Conservation (phyloP, 106 monocot species). For the Dendrobium catenatum region DNA sequence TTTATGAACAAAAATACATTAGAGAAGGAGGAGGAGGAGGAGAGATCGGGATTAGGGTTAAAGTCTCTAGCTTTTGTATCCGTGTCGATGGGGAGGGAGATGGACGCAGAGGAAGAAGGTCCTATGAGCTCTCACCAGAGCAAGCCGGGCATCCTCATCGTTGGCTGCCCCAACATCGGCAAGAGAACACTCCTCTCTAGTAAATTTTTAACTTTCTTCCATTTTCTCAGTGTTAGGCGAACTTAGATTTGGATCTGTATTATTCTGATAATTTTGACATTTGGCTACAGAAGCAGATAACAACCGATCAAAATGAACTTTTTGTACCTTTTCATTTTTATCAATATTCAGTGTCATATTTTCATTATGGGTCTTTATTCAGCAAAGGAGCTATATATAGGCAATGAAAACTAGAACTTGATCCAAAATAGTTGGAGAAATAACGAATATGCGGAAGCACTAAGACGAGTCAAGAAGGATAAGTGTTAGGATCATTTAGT, state of each 20-base stretch:
- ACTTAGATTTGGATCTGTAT: neutral
- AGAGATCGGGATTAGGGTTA: neutral
- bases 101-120: conserved; percentile 9
- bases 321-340: neutral
- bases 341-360: no score
- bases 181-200: conserved; percentile 89
- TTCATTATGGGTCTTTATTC: neutral
- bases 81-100: conserved; percentile 8
- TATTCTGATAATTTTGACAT: neutral
- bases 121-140: conserved; percentile 35
- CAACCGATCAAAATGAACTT: neutral
- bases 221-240: neutral
- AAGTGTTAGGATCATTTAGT: conserved; percentile 66
- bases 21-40: neutral
- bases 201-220: conserved; percentile 16
- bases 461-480: conserved; percentile 63
- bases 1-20: neutral
- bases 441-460: conserved; percentile 58
- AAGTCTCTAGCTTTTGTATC: neutral
- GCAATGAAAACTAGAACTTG: neutral
- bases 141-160: conserved; percentile 69
- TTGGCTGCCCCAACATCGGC: conserved; percentile 81
- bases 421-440: neutral
- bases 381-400: neutral
- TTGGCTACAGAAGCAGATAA: neutral